Evolutionary conservation across 1,139 yeast species (phyloP), one percentile per base, ranked within the genome.

Genomic region (Lodderomyces margitis): DNA sequence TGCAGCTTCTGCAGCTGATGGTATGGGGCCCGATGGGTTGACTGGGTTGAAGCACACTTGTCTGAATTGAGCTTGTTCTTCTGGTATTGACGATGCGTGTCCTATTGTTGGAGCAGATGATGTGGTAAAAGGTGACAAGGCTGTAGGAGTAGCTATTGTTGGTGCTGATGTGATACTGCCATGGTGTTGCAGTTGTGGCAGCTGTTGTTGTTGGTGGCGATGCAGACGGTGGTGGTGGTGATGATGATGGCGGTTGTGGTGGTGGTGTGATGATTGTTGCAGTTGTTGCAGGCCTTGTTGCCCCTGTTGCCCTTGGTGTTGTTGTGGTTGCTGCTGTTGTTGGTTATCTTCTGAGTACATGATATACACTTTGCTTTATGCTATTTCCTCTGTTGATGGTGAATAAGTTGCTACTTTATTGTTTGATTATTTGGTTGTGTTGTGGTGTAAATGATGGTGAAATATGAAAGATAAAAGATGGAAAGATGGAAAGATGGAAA

Each of bases 1-100:
- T 20, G 33, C 41, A n/a, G 15, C 48, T 20, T 6, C 36, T 23
- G 16, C 41, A 35, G 30, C 31, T 38, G 36, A 40, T 30, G 31
- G 42, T 23, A 19, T 42, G 33, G 34, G 30, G 9, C 16, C 24
- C 3, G 36, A 19, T n/a, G 25, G 10, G 11, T 15, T 32, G 5
- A 52, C 43, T 11, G 56, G 51, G 41, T 54, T 52, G 44, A 66
- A 66, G 46, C 66, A 65, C 25, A 66, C 70, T 39, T 59, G 64
- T 43, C 71, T 58, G 48, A 66, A 64, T 49, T 58, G 64, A 36
- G 32, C 32, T 28, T 28, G 32, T 14, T 28, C 19, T 28, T 28
- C 32, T 28, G 32, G 19, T 28, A 28, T 15, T 12, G 10, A 25
- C 59, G 66, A 38, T 60, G 66, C 17, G 23, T 16, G 27, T 14